Conservation (phyloP, 352 stramenopile species). For the Phytophthora sojae region DNA sequence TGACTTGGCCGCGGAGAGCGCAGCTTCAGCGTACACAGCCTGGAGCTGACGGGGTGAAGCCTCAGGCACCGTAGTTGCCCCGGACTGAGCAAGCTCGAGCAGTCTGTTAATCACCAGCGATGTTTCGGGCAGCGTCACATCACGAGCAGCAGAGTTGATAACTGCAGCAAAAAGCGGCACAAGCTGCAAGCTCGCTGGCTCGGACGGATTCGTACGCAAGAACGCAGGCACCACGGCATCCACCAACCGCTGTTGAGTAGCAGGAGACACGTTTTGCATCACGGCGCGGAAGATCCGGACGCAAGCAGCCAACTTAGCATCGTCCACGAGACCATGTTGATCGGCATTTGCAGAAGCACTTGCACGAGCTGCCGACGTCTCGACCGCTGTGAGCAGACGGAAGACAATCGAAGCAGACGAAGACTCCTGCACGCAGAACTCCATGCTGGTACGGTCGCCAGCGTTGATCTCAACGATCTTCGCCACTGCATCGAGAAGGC, state of each 20-base stretch:
- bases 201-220: constrained; percentile 50
- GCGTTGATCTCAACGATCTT: constrained; percentile 86
- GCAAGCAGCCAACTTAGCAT: constrained; percentile 57
- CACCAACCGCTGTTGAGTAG: constrained; percentile 69
- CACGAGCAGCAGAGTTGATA: constrained; percentile 79
- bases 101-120: constrained; percentile 79
- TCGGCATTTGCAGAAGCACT: constrained; percentile 21
- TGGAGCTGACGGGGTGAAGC: constrained; percentile 38
- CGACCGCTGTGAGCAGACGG: constrained; percentile 63
- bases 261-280: constrained; percentile 76
- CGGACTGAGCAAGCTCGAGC: constrained; percentile 76
- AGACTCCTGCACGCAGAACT: constrained; percentile 72
- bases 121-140: constrained; percentile 62
- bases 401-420: constrained; percentile 65
- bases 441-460: constrained; percentile 76
- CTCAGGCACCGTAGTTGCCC: constrained; percentile 24
- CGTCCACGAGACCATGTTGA: constrained; percentile 37
- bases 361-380: constrained; percentile 62
- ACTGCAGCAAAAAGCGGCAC: constrained; percentile 80
- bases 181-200: constrained; percentile 60
- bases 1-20: constrained; percentile 74
- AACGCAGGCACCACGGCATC: constrained; percentile 70
- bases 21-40: constrained; percentile 56
- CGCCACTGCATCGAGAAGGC: constrained; percentile 73
- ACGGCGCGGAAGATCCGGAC: constrained; percentile 74